Percentiles rank a stretch among this genome's conserved stretches.
phyloP scores from a whole-genome alignment of 2,329 filamentous ascomycete genomes.

The Alternaria panax region DNA sequence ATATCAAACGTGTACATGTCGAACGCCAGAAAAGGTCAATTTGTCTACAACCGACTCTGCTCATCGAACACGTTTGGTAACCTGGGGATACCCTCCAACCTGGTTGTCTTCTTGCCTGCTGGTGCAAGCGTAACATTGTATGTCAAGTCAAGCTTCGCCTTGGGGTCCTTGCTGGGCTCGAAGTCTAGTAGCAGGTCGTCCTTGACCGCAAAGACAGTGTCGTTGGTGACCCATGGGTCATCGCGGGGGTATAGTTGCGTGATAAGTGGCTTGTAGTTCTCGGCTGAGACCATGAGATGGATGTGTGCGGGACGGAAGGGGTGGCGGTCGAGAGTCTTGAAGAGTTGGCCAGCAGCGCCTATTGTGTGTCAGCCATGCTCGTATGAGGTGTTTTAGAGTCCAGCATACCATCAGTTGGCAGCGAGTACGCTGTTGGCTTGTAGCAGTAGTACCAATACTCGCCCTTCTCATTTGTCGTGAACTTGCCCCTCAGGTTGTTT shows the following conservation, averaged over 20 bases:
- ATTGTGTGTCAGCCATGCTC: constrained; percentile 9
- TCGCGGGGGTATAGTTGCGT: constrained; percentile 67
- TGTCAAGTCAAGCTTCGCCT: constrained; percentile 66
- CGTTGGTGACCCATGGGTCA: constrained; percentile 64
- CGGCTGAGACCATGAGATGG: constrained; percentile 63
- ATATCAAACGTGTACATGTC: constrained; percentile 20
- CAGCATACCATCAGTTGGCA: constrained; percentile 66
- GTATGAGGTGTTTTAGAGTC: no score
- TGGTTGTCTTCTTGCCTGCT: constrained; percentile 39
- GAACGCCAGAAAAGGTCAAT: constrained; percentile 13
- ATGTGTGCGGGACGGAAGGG: constrained; percentile 69
- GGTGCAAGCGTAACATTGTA: constrained; percentile 68
- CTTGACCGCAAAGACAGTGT: constrained; percentile 69
- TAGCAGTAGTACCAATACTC: constrained; percentile 78
- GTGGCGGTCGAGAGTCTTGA: constrained; percentile 63
- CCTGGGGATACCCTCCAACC: constrained; percentile 42
- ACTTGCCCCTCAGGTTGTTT: constrained; percentile 81
- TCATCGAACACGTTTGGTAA: constrained; percentile 40
- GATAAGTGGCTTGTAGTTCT: constrained; percentile 64
- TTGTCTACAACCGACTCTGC: constrained; percentile 33
- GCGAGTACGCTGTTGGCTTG: constrained; percentile 75
- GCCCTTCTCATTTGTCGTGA: constrained; percentile 73
- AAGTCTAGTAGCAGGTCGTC: constrained; percentile 67
- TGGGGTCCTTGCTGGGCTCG: constrained; percentile 59
- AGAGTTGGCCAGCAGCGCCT: constrained; percentile 61